phyloP scores from a whole-genome alignment of 2,329 filamentous ascomycete genomes.

The Aspergillus texensis region DNA sequence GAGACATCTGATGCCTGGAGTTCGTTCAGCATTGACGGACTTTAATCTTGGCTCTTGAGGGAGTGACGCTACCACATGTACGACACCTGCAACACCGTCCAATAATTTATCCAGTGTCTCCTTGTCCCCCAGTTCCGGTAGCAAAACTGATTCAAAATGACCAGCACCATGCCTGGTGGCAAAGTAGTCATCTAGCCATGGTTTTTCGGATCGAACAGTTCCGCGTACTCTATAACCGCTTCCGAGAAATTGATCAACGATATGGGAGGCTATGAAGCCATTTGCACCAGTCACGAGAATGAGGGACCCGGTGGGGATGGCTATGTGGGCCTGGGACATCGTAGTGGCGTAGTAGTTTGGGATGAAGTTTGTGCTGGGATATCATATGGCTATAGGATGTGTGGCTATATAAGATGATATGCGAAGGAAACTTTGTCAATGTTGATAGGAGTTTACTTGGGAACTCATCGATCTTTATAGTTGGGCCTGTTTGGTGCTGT shows the following conservation, averaged over 20 bases:
- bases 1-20: constrained; percentile 21
- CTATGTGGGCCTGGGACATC: not conserved
- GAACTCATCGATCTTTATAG: too few relatives aligned
- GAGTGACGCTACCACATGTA: constrained; percentile 20
- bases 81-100: constrained; percentile 37
- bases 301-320: not conserved
- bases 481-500: too few relatives aligned
- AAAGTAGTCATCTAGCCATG: constrained; percentile 41
- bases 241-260: constrained; percentile 44
- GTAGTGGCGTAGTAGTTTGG: too few relatives aligned
- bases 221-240: constrained; percentile 50
- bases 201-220: constrained; percentile 44
- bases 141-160: constrained; percentile 41
- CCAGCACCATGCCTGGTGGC: constrained; percentile 28
- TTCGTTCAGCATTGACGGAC: not conserved
- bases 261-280: constrained; percentile 50
- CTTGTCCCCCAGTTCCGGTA: constrained; percentile 42
- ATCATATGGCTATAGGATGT: too few relatives aligned
- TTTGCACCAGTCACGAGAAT: constrained; percentile 53
- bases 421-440: too few relatives aligned
- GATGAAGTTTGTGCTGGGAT: too few relatives aligned
- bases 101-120: constrained; percentile 45
- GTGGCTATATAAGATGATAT: too few relatives aligned
- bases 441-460: too few relatives aligned
- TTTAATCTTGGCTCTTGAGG: not conserved